Evolutionary conservation across 164 flowering plant genomes (phyloP).

Genomic region (Paratinospora sagittata): DNA sequence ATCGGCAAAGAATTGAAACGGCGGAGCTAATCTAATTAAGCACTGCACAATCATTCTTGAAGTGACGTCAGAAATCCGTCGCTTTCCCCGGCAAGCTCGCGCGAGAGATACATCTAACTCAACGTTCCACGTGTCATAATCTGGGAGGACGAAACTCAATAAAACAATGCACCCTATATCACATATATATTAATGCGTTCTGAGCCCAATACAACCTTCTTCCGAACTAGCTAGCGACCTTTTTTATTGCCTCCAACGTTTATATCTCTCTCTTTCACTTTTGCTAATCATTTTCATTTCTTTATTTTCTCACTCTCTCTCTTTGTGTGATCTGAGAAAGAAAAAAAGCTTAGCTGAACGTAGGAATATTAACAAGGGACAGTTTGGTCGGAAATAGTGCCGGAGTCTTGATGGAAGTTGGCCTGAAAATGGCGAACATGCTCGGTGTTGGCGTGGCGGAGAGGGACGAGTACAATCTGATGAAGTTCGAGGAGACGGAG

Average conservation of each 20-base stretch:
- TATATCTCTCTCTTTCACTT: no score
- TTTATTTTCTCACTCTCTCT: no score
- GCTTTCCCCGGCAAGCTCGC: constrained; percentile 16
- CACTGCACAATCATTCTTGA: background rate
- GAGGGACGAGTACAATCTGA: constrained; percentile 9
- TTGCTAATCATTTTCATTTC: no score
- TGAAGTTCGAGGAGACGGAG: constrained; percentile 52
- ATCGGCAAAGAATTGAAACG: background rate
- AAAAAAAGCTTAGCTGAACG: no score
- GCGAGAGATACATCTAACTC: constrained; percentile 20
- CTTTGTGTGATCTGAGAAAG: no score
- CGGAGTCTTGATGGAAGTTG: constrained; percentile 18
- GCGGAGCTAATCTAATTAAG: no score
- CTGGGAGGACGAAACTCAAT: background rate
- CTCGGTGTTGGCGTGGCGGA: constrained; percentile 18
- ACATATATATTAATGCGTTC: constrained; percentile 18
- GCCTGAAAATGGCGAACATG: constrained; percentile 24
- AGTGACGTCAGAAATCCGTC: constrained; percentile 28
- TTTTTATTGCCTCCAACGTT: background rate
- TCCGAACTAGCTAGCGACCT: background rate
- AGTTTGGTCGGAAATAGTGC: no score
- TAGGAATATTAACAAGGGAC: no score
- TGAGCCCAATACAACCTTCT: constrained; percentile 14
- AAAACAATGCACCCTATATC: constrained; percentile 12
- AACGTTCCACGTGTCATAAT: constrained; percentile 30